Evolutionary conservation across 2,329 filamentous ascomycete species (phyloP), one percentile per base, ranked within the genome.

Genomic region (Lasiodiplodia sp.): DNA sequence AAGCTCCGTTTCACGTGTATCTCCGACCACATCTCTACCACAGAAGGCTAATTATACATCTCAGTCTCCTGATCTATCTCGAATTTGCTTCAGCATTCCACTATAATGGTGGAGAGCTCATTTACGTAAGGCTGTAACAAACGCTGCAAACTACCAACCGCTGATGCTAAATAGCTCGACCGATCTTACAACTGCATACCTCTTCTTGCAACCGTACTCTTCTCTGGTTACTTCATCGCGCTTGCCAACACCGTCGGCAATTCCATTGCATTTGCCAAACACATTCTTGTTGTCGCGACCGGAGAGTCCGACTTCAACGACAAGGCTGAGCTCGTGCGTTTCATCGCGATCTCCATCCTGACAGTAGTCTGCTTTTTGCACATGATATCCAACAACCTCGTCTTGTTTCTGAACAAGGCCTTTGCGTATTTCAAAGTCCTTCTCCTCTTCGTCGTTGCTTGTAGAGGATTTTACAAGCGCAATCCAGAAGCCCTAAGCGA

Each of bases 61-160:
- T 3, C 25, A 72, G 76, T 71, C 56, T 80, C 14, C 73, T 80
- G 23, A 77, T 81, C 38, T 86, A 85, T 67, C 75, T 86, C 38
- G 84, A 86, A 77, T 84, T 83, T 75, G 84, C 84, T 47, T 84
- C 82, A 63, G 83, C 83, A 3, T 79, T 86, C 55, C 84, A 83
- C 4, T 74, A 74, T 18, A 74, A 75, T 73, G 84, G 77, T 75
- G 85, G 74, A 70, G 71, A 83, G 75, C 73, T 77, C 72, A 76
- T 82, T 49, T 81, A 81, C 75, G 83, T 85, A 70, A 76, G 83
- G 7, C 8, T 34, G 31, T 73, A 47, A 49, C 23, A 18, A 16
- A 4, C 2, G 52, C 71, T 56, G 70, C 70, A 51, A 12, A 4
- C 10, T 14, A n/a, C 7, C 12, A 16, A 8, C 10, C 6, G 25